These are phyloP conservation scores for Pythium vanterpoolii DNA, from an alignment of 352 stramenopile species.

Conservation along the genomic window DNA sequence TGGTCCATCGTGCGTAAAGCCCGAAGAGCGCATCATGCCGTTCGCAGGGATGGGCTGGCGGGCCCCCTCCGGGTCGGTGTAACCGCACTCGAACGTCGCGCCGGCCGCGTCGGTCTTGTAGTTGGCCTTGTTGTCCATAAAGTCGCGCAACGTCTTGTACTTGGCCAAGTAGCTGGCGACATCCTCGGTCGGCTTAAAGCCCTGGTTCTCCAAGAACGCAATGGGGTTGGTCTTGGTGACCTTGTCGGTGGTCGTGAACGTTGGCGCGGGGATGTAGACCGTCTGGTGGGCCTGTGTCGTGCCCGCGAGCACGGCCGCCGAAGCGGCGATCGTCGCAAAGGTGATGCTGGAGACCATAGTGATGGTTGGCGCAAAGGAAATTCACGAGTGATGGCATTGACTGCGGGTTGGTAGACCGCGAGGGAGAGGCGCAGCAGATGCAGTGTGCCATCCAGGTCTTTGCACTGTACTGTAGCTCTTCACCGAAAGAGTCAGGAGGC, in stretches of 20 bases:
- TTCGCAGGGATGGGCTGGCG: constrained; percentile 20
- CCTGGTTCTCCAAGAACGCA: constrained; percentile 36
- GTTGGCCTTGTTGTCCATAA: no score
- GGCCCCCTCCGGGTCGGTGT: constrained; percentile 19
- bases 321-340: not conserved
- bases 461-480: no score
- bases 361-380: no score
- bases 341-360: constrained; percentile 9
- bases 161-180: constrained; percentile 27
- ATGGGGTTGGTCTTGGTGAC: constrained; percentile 25
- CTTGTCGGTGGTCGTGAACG: constrained; percentile 17
- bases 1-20: constrained; percentile 28
- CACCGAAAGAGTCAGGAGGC: no score
- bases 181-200: constrained; percentile 35
- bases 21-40: constrained; percentile 21
- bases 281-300: constrained; percentile 16
- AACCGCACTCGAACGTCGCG: constrained; percentile 18
- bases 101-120: no score
- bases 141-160: not conserved
- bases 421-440: no score
- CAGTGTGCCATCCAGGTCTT: no score
- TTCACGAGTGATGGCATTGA: no score
- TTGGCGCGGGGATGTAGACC: constrained; percentile 10
- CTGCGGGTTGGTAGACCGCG: no score
- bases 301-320: constrained; percentile 1